Evolutionary conservation across 2,329 filamentous ascomycete genomes (phyloP).

Genomic region (Scedosporium dehoogii): DNA sequence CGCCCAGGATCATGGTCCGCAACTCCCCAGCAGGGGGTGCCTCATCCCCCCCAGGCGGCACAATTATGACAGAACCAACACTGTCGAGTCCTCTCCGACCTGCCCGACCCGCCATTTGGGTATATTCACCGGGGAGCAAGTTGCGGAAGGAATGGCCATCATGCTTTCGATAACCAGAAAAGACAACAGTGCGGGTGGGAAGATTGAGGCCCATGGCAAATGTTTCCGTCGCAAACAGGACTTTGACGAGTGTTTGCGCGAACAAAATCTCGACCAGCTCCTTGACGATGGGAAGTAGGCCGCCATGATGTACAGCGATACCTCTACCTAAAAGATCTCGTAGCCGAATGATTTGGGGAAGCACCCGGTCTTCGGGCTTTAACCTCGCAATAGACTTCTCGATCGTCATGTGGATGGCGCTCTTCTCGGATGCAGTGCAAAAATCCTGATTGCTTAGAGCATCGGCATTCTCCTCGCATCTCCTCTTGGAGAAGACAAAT

Average conservation of each 20-base stretch:
- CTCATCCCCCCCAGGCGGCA: constrained; percentile 72
- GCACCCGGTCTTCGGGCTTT: constrained; percentile 75
- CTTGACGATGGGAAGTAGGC: constrained; percentile 90
- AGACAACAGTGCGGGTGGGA: constrained; percentile 91
- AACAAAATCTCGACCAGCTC: constrained; percentile 96
- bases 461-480: constrained; percentile 95
- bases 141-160: constrained; percentile 89
- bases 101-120: constrained; percentile 94
- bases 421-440: constrained; percentile 88
- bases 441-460: constrained; percentile 93
- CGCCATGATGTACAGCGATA: constrained; percentile 93
- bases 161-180: constrained; percentile 93
- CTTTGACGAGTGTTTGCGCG: constrained; percentile 88
- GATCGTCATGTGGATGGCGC: constrained; percentile 93
- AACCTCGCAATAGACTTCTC: constrained; percentile 88
- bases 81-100: constrained; percentile 86
- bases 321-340: constrained; percentile 78
- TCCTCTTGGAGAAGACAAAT: constrained; percentile 97
- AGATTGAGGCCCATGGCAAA: constrained; percentile 98
- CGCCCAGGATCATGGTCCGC: constrained; percentile 88
- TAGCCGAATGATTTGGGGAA: constrained; percentile 88
- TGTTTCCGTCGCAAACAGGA: constrained; percentile 94
- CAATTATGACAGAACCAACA: constrained; percentile 90
- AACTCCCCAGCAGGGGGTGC: constrained; percentile 77
- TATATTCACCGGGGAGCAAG: constrained; percentile 89